Evolutionary conservation across 2,329 filamentous ascomycete genomes (phyloP).

Genomic region (Lizonia empirigonia): DNA sequence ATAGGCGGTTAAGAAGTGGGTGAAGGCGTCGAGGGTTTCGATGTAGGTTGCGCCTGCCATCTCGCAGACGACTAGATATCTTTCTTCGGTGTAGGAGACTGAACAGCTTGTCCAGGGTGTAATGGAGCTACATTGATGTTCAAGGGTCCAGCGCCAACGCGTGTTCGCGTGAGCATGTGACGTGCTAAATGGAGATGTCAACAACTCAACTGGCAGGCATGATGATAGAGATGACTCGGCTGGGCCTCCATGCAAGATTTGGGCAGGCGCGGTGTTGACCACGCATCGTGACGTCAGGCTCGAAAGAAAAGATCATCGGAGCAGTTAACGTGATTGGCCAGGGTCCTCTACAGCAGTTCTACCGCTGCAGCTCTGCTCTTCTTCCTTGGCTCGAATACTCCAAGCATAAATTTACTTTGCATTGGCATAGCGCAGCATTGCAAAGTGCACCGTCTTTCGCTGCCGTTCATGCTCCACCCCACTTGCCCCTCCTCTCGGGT

Average conservation of each 20-base stretch:
- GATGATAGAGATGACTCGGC: too few species aligned
- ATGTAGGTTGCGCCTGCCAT: conserved; percentile 42
- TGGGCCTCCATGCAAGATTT: neutral
- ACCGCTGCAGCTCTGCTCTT: conserved; percentile 1
- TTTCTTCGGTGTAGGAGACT: too few species aligned
- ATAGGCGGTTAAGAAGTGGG: conserved; percentile 78
- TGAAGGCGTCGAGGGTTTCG: conserved; percentile 70
- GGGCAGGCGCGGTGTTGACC: conserved; percentile 2
- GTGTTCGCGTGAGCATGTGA: conserved; percentile 13
- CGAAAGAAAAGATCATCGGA: conserved; percentile 4
- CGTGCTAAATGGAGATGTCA: too few species aligned
- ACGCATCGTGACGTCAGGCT: conserved; percentile 6
- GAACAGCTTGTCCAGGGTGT: too few species aligned
- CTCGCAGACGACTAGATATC: too few species aligned
- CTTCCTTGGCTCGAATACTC: too few species aligned
- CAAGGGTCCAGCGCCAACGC: too few species aligned
- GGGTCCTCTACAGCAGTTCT: neutral
- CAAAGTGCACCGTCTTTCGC: too few species aligned
- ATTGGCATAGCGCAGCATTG: conserved; percentile 5
- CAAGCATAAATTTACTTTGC: too few species aligned
- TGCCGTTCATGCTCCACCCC: conserved; percentile 3
- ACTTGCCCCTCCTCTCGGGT: conserved; percentile 32
- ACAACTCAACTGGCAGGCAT: too few species aligned
- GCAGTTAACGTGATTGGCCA: conserved; percentile 12
- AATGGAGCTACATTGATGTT: too few species aligned